Evolutionary conservation across 371 early-diverging fungal species (phyloP), one percentile per base, ranked within the genome.

Genomic region (Mortierella polycephala): DNA sequence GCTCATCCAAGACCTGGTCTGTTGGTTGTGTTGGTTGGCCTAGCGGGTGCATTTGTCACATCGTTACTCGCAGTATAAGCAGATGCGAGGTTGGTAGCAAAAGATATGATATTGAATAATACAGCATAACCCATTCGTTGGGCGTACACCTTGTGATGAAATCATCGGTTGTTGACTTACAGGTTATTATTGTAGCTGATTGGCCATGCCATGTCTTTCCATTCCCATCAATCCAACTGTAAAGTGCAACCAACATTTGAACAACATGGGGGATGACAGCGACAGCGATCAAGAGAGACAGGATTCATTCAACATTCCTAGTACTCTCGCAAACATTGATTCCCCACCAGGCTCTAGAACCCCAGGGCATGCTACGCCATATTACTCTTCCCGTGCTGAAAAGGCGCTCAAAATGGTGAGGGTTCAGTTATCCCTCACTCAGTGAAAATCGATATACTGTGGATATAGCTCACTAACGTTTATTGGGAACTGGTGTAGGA

Each of bases 241-340:
- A 45, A 77, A 71, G 79, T 77, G 79, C 66, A 67, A 77, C 62
- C 72, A 77, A 20, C 79, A 77, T 50, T 64, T 71, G n/a, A 66
- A 77, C 52, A 57, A 46, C 41, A 21, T 69, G 40, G 46, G 61
- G 39, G 68, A 57, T 49, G 72, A 71, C 23, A 69, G 72, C 11
- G 62, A 13, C 11, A 0, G 30, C 21, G 44, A 30, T 37, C 64
- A 73, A 52, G 45, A 50, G 57, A 76, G 41, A 61, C 72, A 77
- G n/a, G 72, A 77, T 46, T 71, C 72, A 1, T 77, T 77, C 69
- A 69, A 77, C 64, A 39, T 77, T 11, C 79, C 79, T 1, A 69
- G 53, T 46, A 71, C 57, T 47, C 75, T 65, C 47, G 44, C 65
- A 30, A 69, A 71, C 49, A 51, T 56, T 18, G 71, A 76, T 21